These are phyloP conservation scores for Protomyces inouyei DNA, from an alignment of 1,139 yeast species.

Conservation along the genomic window DNA sequence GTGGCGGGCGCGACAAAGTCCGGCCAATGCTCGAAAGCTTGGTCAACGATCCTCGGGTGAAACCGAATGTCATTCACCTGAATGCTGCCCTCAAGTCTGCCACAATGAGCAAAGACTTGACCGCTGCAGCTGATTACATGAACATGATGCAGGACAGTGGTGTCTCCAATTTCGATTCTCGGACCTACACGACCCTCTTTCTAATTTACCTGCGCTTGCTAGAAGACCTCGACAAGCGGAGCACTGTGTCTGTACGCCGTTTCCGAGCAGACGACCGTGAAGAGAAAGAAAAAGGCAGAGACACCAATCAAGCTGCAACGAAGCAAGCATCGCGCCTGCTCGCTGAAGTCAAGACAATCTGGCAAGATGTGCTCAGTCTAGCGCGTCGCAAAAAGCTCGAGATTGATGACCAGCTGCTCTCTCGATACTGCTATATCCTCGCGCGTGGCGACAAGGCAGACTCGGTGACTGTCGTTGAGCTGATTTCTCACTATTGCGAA, in stretches of 20 bases:
- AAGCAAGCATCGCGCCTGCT: neutral
- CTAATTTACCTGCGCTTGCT: neutral
- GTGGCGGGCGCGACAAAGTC: constrained; percentile 5
- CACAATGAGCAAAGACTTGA: neutral
- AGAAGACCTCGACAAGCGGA: neutral
- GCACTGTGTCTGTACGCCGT: neutral
- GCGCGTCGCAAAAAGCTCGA: constrained; percentile 5
- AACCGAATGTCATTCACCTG: constrained; percentile 8
- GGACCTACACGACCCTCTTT: constrained; percentile 9
- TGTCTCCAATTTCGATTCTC: neutral
- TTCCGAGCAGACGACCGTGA: neutral
- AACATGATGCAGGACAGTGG: constrained; percentile 1
- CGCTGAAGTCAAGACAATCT: constrained; percentile 1
- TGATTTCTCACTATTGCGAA: neutral
- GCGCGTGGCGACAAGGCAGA: neutral
- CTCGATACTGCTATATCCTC: neutral
- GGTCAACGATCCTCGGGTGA: constrained; percentile 1
- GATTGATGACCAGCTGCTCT: constrained; percentile 3
- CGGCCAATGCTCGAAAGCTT: neutral
- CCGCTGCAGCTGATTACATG: neutral
- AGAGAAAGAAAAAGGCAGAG: neutral
- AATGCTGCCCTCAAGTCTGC: constrained; percentile 11
- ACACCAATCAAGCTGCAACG: neutral
- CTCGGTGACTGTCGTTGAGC: neutral
- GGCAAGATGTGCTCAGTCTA: constrained; percentile 8